Percentiles rank a stretch among this genome's conserved stretches.
Conservation (phyloP, 345 rosid species). For the Euphorbia pulcherrima region DNA sequence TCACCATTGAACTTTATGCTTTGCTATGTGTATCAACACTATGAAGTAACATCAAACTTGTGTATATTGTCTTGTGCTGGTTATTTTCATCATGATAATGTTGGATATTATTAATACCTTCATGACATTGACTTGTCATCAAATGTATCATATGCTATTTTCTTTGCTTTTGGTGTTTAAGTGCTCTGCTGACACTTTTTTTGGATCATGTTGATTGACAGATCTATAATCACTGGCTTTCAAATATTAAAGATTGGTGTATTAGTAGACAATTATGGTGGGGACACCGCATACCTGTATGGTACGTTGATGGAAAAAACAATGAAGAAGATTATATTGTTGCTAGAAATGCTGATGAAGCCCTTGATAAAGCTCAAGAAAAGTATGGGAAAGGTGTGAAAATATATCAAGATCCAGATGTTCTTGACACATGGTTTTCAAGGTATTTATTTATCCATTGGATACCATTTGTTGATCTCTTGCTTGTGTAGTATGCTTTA, state of each 20-base stretch:
- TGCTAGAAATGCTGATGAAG: conserved; percentile 73
- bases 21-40: background rate
- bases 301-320: conserved; percentile 87
- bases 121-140: background rate
- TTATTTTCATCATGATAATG: background rate
- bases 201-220: conserved; percentile 24
- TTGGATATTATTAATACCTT: background rate
- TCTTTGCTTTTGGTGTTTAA: background rate
- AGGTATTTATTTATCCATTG: conserved; percentile 53
- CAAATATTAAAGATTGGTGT: conserved; percentile 98
- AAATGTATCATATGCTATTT: background rate
- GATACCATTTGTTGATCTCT: background rate
- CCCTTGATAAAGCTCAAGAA: conserved; percentile 64
- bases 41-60: background rate
- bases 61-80: background rate
- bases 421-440: conserved; percentile 99
- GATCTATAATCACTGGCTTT: conserved; percentile 94
- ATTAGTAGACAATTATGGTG: conserved; percentile 98
- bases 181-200: conserved; percentile 12
- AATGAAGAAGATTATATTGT: conserved; percentile 82
- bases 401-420: conserved; percentile 94
- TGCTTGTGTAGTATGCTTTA: background rate
- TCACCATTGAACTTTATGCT: background rate
- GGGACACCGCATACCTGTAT: conserved; percentile 99
- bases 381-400: conserved; percentile 80